Evolutionary conservation across 768 basidiomycete species (phyloP).

Genomic region (Hericium alpestre): DNA sequence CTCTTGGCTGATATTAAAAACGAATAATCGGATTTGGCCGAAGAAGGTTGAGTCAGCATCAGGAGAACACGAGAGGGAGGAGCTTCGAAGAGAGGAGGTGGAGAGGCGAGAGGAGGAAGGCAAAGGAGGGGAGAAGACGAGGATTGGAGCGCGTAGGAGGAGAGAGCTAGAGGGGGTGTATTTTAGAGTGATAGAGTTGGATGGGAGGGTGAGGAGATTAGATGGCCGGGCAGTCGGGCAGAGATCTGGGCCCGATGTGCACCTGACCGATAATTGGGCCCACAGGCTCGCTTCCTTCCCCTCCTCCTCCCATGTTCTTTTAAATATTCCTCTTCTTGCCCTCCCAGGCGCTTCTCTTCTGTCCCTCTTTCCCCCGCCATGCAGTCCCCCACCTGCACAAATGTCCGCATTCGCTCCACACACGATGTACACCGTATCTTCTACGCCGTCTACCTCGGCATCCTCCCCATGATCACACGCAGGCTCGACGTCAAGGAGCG

Average conservation of each 20-base stretch:
- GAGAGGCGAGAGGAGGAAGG: background rate
- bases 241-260: background rate
- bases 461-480: conserved; percentile 67
- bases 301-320: conserved; percentile 4
- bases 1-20: no score
- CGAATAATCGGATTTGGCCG: no score
- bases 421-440: conserved; percentile 77
- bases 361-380: conserved; percentile 26
- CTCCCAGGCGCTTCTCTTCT: conserved; percentile 1
- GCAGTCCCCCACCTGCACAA: conserved; percentile 69
- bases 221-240: background rate
- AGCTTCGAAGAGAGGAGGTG: background rate
- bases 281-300: background rate
- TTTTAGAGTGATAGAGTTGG: background rate
- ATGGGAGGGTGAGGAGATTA: background rate
- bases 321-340: conserved; percentile 5
- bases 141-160: background rate
- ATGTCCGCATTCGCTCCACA: conserved; percentile 69
- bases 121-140: background rate
- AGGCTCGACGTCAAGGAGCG: conserved; percentile 79
- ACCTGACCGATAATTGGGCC: background rate
- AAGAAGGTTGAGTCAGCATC: no score
- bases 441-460: conserved; percentile 58
- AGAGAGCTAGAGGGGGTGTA: no score
- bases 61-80: no score